phyloP scores from a whole-genome alignment of 1,284 basidiomycete genomes.

The Pascua guehoae region DNA sequence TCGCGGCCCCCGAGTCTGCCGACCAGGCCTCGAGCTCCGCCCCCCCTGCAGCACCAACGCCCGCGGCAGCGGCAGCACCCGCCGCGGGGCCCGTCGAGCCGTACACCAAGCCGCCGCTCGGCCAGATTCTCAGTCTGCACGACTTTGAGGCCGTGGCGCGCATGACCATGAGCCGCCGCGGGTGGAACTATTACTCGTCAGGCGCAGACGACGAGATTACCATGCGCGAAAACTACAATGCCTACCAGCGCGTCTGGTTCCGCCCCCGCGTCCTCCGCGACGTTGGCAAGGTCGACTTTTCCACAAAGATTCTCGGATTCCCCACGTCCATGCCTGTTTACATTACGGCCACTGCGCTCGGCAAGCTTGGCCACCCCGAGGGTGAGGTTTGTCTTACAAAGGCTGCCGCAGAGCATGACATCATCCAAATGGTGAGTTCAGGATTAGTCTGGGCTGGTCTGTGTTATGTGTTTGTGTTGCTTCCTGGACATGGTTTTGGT shows the following conservation, averaged over 20 bases:
- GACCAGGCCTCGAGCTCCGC: conserved; percentile 20
- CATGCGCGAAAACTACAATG: conserved; percentile 78
- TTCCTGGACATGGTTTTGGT: no score
- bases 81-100: conserved; percentile 26
- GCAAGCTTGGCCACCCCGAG: conserved; percentile 90
- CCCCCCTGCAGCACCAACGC: conserved; percentile 51
- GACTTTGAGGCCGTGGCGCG: conserved; percentile 85
- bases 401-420: conserved; percentile 70
- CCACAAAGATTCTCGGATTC: conserved; percentile 71
- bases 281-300: conserved; percentile 73
- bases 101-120: conserved; percentile 59
- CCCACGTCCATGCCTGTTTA: conserved; percentile 75
- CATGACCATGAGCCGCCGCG: conserved; percentile 68
- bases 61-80: background rate
- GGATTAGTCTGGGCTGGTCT: background rate
- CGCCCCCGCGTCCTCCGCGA: conserved; percentile 80
- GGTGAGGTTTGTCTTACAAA: conserved; percentile 83
- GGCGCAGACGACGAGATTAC: conserved; percentile 87
- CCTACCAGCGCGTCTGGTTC: conserved; percentile 91
- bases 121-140: conserved; percentile 78
- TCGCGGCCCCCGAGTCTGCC: conserved; percentile 23
- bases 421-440: conserved; percentile 83
- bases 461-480: no score
- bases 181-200: conserved; percentile 85
- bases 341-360: conserved; percentile 52